Percentiles rank a stretch among this genome's conserved stretches.
Conservation (phyloP, 1,284 basidiomycete species). For the Chondrostereum purpureum region DNA sequence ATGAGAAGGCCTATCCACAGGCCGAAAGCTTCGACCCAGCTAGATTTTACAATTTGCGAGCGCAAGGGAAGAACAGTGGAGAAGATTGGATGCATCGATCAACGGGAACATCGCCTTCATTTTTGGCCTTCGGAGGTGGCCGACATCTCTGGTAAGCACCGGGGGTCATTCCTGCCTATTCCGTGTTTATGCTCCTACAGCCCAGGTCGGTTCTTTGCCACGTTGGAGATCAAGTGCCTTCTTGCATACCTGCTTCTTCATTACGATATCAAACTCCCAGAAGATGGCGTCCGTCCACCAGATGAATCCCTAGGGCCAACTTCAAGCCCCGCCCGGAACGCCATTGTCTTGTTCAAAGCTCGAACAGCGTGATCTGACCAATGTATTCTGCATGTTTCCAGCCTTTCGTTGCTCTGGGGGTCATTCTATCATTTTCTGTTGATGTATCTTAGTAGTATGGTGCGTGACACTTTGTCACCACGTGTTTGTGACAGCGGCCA, state of each 20-base stretch:
- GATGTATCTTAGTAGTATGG: too few relatives aligned
- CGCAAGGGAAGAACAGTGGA: neutral
- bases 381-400: too few relatives aligned
- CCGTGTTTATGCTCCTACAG: neutral
- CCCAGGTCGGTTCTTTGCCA: constrained; percentile 1
- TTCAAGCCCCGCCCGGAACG: too few relatives aligned
- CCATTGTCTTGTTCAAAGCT: too few relatives aligned
- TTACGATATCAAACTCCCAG: constrained; percentile 4
- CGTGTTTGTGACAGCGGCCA: too few relatives aligned
- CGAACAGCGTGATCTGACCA: too few relatives aligned
- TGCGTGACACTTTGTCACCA: too few relatives aligned
- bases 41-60: neutral
- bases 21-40: neutral
- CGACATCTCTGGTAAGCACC: constrained; percentile 1
- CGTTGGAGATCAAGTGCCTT: neutral
- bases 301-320: too few relatives aligned
- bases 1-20: constrained; percentile 25
- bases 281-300: too few relatives aligned
- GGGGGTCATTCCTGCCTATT: neutral
- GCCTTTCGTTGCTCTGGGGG: too few relatives aligned
- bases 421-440: too few relatives aligned
- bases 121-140: neutral
- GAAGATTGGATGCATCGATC: too few relatives aligned
- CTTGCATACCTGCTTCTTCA: neutral
- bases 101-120: neutral